A percentile compares a stretch with the other conserved stretches of the same genome.
Evolutionary conservation across 306 rosid species (phyloP).

Genomic region (Corylus avellana): DNA sequence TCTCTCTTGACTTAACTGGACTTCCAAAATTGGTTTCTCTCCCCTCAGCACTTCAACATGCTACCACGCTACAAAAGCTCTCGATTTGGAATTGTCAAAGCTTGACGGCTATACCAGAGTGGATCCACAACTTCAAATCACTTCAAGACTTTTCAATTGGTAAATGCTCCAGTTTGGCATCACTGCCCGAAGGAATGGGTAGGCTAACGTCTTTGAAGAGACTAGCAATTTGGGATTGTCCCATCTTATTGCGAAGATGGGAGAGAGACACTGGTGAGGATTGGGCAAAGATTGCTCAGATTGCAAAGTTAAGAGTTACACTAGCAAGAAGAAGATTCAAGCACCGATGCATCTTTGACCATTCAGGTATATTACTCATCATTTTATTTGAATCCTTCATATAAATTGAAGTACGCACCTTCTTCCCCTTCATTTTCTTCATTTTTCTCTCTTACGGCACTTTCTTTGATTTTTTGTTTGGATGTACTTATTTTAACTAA

Average conservation of each 20-base stretch:
- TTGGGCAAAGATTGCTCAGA: slow-evolving; percentile 5
- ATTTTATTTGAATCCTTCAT: background rate
- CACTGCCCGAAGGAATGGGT: background rate
- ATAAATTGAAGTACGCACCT: background rate
- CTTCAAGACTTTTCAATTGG: background rate
- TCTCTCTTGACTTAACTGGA: too few species aligned
- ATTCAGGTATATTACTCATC: too few species aligned
- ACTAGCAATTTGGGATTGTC: fast-evolving
- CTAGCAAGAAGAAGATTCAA: too few species aligned
- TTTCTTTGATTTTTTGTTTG: too few species aligned
- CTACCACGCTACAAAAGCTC: background rate
- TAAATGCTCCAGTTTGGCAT: background rate
- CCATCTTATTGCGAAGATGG: background rate
- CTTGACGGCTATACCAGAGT: background rate
- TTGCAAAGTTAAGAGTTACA: background rate
- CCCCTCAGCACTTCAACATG: background rate
- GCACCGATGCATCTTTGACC: too few species aligned
- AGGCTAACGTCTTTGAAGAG: background rate
- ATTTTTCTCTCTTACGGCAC: too few species aligned
- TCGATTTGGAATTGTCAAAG: too few species aligned
- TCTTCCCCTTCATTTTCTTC: background rate
- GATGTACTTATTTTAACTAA: too few species aligned
- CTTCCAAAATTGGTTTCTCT: too few species aligned
- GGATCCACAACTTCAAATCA: background rate
- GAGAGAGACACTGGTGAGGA: background rate